Base-by-base conservation (phyloP, 306 rosid genomes). In the Cajanus cajan region DNA sequence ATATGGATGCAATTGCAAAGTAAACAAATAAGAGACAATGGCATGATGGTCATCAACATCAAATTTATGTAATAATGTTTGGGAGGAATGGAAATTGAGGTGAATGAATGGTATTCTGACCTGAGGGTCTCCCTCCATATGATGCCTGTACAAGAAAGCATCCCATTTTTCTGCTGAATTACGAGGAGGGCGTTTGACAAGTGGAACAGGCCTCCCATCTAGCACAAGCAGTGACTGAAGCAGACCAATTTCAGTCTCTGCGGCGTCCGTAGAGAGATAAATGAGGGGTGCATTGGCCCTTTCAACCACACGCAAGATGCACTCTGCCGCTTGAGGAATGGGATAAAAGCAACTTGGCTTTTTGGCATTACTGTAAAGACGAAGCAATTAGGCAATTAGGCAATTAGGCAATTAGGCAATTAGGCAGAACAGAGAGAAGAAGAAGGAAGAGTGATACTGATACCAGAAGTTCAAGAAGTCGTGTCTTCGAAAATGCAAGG, bases 121-220 rank as follows among this genome's bases (percentile, higher is more conserved):
- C 94, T 93, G 98, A 70, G 88, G 4, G 75, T 93, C 97, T 9
- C 82, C 91, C 78, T 83, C 91, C 1, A 93, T 78, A 7, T 84
- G 83, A 77, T 93, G 92, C 43, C 98, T 88, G 85, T 90, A 91
- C 57, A 93, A 87, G 76, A 93, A 84, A 69, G 97, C 93, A 81
- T 93, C 98, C 98, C 98, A 93, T 78, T 93, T 93, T 87, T 93
- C 98, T 9, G 95, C 97, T 33, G 88, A 87, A 79, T 83, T 86
- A 52, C 92, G 93, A 73, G 90, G 50, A 39, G 98, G 97, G 71
- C 98, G 92, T 77, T 86, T 91, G 71, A 93, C 89, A 72, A 93
- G 93, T 9, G 98, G 97, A 70, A 93, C 80, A 0, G 87, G 33
- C 85, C 84, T 91, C 69, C 95, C 92, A 8, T 90, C 82, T 28